A percentile compares a stretch with the other conserved stretches of the same genome.
These are phyloP conservation scores for Barnettozyma sucrosica DNA, from an alignment of 805 yeast species.

Conservation along the genomic window DNA sequence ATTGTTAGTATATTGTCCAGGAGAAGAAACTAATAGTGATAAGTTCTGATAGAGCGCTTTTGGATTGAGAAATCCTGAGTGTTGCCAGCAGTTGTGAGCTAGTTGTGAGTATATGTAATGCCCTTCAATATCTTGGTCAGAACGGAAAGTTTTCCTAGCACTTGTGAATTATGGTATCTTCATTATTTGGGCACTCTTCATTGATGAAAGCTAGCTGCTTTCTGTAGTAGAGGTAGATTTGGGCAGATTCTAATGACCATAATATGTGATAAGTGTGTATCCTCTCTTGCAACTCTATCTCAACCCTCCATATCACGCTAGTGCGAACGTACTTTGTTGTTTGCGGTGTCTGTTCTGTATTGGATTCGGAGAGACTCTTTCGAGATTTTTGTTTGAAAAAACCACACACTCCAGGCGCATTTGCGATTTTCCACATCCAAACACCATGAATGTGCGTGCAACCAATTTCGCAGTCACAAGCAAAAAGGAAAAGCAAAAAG, in stretches of 20 bases:
- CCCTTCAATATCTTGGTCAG: too few species aligned
- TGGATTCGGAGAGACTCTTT: slow-evolving; percentile 1
- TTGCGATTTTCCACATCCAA: slow-evolving; percentile 6
- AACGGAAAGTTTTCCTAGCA: not conserved
- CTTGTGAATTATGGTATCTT: not conserved
- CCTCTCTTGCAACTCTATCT: not conserved
- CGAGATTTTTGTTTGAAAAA: slow-evolving; percentile 14
- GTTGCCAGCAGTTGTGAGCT: too few species aligned
- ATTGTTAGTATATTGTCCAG: slow-evolving; percentile 17
- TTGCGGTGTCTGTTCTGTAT: slow-evolving; percentile 9
- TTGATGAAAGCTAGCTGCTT: not conserved
- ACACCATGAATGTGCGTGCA: slow-evolving; percentile 2
- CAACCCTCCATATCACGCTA: not conserved
- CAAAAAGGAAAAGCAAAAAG: not conserved
- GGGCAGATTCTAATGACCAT: not conserved
- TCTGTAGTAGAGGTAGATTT: not conserved
- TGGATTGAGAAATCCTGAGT: too few species aligned
- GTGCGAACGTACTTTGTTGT: slow-evolving; percentile 20
- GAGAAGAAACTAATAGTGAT: too few species aligned
- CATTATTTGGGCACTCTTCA: not conserved
- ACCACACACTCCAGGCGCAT: slow-evolving; percentile 1
- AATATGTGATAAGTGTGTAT: not conserved
- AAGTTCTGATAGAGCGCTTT: too few species aligned
- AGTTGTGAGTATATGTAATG: too few species aligned
- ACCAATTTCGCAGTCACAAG: not conserved